phyloP scores from a whole-genome alignment of 805 yeast species.

The Candida khao-thaluensis region DNA sequence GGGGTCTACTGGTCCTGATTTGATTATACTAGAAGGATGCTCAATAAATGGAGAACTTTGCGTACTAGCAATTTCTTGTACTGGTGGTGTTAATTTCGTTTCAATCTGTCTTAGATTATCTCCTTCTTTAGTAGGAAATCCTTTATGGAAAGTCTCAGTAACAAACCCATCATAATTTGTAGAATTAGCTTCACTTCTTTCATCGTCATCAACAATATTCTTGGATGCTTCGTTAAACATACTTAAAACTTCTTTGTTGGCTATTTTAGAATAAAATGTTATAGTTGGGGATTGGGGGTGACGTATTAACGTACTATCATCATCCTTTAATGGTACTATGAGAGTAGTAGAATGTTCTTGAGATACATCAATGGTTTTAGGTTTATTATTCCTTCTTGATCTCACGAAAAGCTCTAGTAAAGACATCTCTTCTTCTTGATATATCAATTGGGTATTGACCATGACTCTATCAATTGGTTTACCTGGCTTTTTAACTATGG shows the following conservation, averaged over 20 bases:
- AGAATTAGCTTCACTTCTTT: slow-evolving; percentile 23
- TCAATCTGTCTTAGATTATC: not conserved
- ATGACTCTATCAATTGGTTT: slow-evolving; percentile 59
- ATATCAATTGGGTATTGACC: slow-evolving; percentile 58
- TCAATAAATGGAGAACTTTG: slow-evolving; percentile 52
- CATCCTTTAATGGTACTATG: slow-evolving; percentile 40
- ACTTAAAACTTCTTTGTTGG: slow-evolving; percentile 67
- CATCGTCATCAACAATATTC: slow-evolving; percentile 28
- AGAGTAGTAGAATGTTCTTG: slow-evolving; percentile 11
- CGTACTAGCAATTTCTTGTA: slow-evolving; percentile 19
- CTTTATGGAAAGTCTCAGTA: slow-evolving; percentile 44
- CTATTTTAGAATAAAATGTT: slow-evolving; percentile 72
- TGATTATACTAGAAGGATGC: slow-evolving; percentile 19
- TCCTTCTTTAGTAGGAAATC: not conserved
- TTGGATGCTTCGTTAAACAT: slow-evolving; percentile 66
- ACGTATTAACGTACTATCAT: slow-evolving; percentile 13
- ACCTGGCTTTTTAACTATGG: slow-evolving; percentile 54
- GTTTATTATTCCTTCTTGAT: slow-evolving; percentile 11
- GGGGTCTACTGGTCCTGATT: slow-evolving; percentile 33
- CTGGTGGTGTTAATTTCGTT: slow-evolving; percentile 24
- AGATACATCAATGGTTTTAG: not conserved
- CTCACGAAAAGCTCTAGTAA: slow-evolving; percentile 60
- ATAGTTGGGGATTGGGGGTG: slow-evolving; percentile 68
- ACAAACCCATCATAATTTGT: slow-evolving; percentile 46
- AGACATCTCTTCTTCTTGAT: slow-evolving; percentile 59